phyloP scores from a whole-genome alignment of 441 rosid species.

The Macaranga tanarius region DNA sequence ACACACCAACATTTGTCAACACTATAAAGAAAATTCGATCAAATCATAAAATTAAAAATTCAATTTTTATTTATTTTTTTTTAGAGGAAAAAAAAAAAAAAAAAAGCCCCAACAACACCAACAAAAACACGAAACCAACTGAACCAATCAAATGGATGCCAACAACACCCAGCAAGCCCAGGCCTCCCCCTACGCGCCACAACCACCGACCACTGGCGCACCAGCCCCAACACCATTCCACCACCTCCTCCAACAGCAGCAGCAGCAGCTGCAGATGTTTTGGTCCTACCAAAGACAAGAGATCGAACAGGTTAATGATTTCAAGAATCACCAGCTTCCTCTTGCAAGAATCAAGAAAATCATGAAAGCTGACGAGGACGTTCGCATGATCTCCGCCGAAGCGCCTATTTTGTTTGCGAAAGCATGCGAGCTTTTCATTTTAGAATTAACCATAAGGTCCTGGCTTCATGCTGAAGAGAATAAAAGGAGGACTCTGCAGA shows the following conservation, averaged over 20 bases:
- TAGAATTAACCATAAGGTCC: slow-evolving; percentile 93
- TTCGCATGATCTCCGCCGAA: slow-evolving; percentile 98
- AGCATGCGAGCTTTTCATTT: slow-evolving; percentile 96
- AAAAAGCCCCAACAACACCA: neutral
- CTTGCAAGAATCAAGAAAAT: slow-evolving; percentile 95
- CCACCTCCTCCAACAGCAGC: slow-evolving; percentile 90
- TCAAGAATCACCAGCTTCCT: slow-evolving; percentile 95
- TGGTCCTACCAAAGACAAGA: slow-evolving; percentile 90
- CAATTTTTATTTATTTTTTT: neutral
- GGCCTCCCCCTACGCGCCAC: slow-evolving; percentile 49
- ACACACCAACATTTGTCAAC: slow-evolving; percentile 8
- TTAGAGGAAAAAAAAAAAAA: neutral
- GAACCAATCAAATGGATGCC: slow-evolving; percentile 26
- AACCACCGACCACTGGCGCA: slow-evolving; percentile 27
- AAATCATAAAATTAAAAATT: neutral
- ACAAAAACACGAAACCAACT: neutral
- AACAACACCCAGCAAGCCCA: slow-evolving; percentile 45
- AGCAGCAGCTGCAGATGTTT: slow-evolving; percentile 91
- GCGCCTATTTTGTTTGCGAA: slow-evolving; percentile 92
- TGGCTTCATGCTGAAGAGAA: slow-evolving; percentile 99
- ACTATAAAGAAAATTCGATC: neutral
- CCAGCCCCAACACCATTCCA: slow-evolving; percentile 49
- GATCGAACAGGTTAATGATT: slow-evolving; percentile 89
- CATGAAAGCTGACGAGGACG: slow-evolving; percentile 98
- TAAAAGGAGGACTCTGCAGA: slow-evolving; percentile 92